Evolutionary conservation across 768 basidiomycete genomes (phyloP).

Genomic region (Hygrocybe punicea): DNA sequence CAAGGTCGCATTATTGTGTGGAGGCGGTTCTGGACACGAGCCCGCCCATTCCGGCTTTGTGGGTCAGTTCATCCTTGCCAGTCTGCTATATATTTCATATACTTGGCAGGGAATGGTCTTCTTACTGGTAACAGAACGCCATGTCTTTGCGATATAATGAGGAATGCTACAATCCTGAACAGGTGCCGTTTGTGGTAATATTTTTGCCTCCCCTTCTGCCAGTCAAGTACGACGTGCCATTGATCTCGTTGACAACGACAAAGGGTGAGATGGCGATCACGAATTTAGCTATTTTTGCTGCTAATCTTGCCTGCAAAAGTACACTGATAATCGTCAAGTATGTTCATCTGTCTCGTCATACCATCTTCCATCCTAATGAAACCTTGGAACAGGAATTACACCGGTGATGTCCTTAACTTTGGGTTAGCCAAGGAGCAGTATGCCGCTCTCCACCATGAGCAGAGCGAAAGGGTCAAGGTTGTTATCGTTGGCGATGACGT

Average conservation of each 20-base stretch:
- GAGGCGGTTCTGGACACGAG: constrained; percentile 88
- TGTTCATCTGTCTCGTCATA: constrained; percentile 13
- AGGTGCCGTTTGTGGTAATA: constrained; percentile 81
- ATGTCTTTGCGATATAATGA: background rate
- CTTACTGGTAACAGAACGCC: constrained; percentile 54
- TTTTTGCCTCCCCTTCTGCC: constrained; percentile 89
- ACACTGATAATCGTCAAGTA: constrained; percentile 84
- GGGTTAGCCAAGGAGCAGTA: constrained; percentile 86
- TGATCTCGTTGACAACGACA: constrained; percentile 67
- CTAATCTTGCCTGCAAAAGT: constrained; percentile 33
- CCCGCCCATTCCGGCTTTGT: constrained; percentile 88
- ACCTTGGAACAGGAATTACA: constrained; percentile 25
- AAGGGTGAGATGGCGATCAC: constrained; percentile 49
- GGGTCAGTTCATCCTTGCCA: constrained; percentile 45
- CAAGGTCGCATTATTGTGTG: constrained; percentile 75
- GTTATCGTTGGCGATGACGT: constrained; percentile 89
- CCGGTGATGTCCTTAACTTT: constrained; percentile 88
- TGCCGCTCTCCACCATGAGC: constrained; percentile 63
- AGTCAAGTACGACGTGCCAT: constrained; percentile 80
- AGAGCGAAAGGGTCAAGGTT: constrained; percentile 65
- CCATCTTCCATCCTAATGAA: background rate
- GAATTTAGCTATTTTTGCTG: background rate
- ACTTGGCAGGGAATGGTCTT: constrained; percentile 62
- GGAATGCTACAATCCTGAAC: background rate
- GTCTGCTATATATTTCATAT: background rate